A percentile compares a stretch with the other conserved stretches of the same genome.
Conservation (phyloP, 345 rosid species). For the Brassica rapa region DNA sequence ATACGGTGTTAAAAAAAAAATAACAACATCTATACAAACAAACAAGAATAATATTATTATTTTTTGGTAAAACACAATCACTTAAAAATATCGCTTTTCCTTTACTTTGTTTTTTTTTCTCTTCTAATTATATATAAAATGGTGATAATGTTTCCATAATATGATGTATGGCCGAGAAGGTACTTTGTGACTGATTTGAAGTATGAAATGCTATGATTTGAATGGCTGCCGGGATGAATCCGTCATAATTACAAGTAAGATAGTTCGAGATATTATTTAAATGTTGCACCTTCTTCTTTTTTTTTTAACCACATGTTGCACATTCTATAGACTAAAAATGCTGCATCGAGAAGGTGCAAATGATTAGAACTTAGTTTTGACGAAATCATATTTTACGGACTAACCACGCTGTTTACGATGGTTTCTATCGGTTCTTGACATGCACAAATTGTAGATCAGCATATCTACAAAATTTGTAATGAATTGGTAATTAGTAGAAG, state of each 20-base stretch:
- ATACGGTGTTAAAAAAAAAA: neutral
- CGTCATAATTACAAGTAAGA: neutral
- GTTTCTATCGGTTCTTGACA: neutral
- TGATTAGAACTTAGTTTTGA: neutral
- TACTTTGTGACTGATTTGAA: conserved; percentile 14
- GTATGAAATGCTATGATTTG: neutral
- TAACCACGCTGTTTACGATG: neutral
- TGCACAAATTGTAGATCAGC: neutral
- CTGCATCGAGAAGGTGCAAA: neutral
- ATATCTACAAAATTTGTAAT: neutral
- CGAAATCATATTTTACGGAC: neutral
- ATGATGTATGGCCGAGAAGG: conserved; percentile 14
- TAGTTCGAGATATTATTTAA: neutral
- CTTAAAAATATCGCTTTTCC: neutral
- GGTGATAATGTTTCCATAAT: conserved; percentile 17
- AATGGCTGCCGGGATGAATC: conserved; percentile 4
- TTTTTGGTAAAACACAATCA: too few species aligned
- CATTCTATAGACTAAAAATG: neutral
- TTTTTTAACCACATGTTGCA: neutral
- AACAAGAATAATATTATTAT: too few species aligned
- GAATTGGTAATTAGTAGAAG: neutral
- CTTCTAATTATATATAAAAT: neutral
- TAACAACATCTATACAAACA: too few species aligned
- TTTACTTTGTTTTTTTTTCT: neutral
- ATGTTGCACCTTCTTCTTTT: neutral